phyloP scores from a whole-genome alignment of 108 stramenopile genomes.

The Cyclotella sp. region DNA sequence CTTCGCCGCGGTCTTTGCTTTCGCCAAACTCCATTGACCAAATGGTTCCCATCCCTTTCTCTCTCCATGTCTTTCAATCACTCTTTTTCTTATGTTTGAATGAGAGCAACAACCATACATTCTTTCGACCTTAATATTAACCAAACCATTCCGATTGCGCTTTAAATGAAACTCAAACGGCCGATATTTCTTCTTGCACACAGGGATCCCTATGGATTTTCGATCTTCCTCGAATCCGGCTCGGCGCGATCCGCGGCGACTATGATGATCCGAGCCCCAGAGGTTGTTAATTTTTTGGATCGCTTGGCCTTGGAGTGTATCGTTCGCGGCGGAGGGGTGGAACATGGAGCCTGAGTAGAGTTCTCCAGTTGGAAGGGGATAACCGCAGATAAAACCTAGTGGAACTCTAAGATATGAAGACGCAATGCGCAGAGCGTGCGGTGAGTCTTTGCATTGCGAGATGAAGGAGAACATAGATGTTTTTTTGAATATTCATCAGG shows the following conservation, averaged over 20 bases:
- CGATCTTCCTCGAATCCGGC: conserved; percentile 54
- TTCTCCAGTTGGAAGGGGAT: conserved; percentile 77
- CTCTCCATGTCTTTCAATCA: conserved; percentile 73
- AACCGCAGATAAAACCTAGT: conserved; percentile 91
- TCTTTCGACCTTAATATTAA: conserved; percentile 67
- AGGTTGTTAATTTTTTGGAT: conserved; percentile 81
- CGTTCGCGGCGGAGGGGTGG: conserved; percentile 74
- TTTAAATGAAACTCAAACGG: conserved; percentile 71
- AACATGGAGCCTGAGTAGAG: conserved; percentile 90
- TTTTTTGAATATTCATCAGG: too few species aligned
- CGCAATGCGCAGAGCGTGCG: background rate
- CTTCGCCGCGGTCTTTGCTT: conserved; percentile 68
- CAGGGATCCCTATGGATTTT: conserved; percentile 82
- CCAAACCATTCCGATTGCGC: conserved; percentile 26
- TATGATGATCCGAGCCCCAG: conserved; percentile 66
- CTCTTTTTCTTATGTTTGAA: conserved; percentile 58
- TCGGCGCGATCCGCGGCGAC: conserved; percentile 1
- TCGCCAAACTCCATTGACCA: conserved; percentile 84
- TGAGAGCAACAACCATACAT: conserved; percentile 86
- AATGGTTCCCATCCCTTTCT: conserved; percentile 89
- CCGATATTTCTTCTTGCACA: conserved; percentile 91
- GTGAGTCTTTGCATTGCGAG: too few species aligned
- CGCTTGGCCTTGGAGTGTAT: conserved; percentile 81
- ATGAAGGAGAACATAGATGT: too few species aligned
- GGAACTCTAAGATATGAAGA: conserved; percentile 70